Evolutionary conservation across 164 flowering plant genomes (phyloP), one percentile per base, ranked within the genome.

Genomic region (Vitis rupestris): DNA sequence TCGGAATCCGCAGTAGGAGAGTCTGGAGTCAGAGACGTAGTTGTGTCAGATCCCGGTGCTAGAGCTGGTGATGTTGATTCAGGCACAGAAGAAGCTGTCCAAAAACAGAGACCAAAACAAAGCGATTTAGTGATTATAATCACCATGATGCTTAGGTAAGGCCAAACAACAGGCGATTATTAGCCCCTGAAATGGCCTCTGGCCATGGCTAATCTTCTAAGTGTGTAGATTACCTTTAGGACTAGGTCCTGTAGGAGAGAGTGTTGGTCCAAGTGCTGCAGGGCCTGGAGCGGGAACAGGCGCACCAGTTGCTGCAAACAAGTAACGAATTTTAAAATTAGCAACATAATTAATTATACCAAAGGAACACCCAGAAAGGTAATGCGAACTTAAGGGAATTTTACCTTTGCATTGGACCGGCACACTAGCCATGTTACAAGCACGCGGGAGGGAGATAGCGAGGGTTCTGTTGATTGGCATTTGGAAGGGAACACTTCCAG

Each of bases 241-340:
- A 74, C 77, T 74, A 16, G 73, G 69, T 37, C 44, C 44, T 37
- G 7, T 2, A 37, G 44, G 44, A 61, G 85, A 70, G 55, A 64
- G 76, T 27, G 82, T 61, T 66, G 90, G 84, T 9, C 81, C 85
- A 69, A 85, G 72, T 67, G 88, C 56, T 8, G 17, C 66, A 62
- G 88, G 90, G 70, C 86, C 88, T 82, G 94, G 96, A 80, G 98
- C 82, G 19, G 98, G 85, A 65, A 83, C 68, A 50, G 98, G 94
- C 61, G 92, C 67, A 15, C 77, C 86, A 44, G 88, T 11, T 13
- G 88, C 93, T 89, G 88, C 77, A 84, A 79, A 69, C 9, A 5
- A 61, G 4, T n/a, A 61, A 61, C 29, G 58, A 59, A 16, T 61
- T 30, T 49, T n/a, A 47, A 13, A 10, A 15, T 64, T 56, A 80